Evolutionary conservation across 352 stramenopile genomes (phyloP).

Genomic region (Phytophthora megakarya): DNA sequence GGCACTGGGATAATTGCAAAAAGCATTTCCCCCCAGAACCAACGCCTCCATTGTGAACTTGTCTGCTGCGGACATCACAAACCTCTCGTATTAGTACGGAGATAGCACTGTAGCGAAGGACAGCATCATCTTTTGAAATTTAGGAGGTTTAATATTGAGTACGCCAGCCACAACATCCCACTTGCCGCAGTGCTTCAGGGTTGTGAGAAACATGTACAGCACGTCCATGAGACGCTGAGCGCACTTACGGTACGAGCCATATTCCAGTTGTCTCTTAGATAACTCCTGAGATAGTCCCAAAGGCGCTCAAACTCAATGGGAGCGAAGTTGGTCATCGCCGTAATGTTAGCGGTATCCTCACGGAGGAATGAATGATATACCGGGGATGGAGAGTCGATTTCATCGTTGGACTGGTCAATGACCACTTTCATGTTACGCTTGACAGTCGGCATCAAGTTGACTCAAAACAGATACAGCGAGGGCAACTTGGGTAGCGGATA

Average conservation of each 20-base stretch:
- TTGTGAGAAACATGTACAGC: not conserved
- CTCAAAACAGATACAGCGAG: not conserved
- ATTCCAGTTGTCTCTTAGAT: too few species aligned
- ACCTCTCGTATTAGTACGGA: too few species aligned
- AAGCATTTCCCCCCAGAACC: not conserved
- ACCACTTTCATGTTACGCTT: not conserved
- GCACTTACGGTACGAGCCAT: not conserved
- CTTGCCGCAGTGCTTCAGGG: conserved; percentile 6
- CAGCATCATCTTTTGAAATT: conserved; percentile 9
- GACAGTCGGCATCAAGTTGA: not conserved
- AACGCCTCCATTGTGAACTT: not conserved
- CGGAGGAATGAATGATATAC: not conserved
- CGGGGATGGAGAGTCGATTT: not conserved
- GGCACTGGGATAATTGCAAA: not conserved
- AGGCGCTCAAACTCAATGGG: conserved; percentile 3
- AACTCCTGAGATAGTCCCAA: too few species aligned
- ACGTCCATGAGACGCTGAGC: not conserved
- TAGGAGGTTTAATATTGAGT: not conserved
- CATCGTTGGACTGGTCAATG: not conserved
- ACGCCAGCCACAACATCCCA: not conserved
- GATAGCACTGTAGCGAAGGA: too few species aligned
- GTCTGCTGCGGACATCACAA: too few species aligned
- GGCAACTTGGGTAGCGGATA: too few species aligned
- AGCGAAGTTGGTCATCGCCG: too few species aligned
- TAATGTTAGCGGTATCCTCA: not conserved